A percentile compares a stretch with the other conserved stretches of the same genome.
Conservation (phyloP, 371 early-diverging fungal genomes). For the Mortierella sp. region DNA sequence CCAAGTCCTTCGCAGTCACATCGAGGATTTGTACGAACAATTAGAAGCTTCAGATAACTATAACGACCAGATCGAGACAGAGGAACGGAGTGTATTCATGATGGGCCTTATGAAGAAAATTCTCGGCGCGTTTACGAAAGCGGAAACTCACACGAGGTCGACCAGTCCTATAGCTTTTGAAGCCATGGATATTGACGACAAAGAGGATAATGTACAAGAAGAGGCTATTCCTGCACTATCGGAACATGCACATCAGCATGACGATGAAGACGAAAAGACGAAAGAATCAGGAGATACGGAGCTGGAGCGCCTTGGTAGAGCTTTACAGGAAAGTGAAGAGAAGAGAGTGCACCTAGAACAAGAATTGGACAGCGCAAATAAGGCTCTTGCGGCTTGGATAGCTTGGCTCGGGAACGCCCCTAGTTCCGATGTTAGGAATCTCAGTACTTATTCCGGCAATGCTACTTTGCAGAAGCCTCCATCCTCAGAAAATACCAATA, state of each 20-base stretch:
- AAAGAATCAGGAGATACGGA: not conserved
- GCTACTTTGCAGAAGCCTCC: not conserved
- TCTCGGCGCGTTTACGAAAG: not conserved
- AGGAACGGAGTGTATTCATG: slow-evolving; percentile 65
- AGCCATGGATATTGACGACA: not conserved
- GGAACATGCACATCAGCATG: not conserved
- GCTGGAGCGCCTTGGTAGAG: not conserved
- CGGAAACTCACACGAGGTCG: slow-evolving; percentile 8
- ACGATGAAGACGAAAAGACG: not conserved
- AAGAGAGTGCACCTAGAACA: not conserved
- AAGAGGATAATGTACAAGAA: not conserved
- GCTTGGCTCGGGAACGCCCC: slow-evolving; percentile 18
- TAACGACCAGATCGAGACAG: slow-evolving; percentile 66
- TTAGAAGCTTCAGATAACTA: slow-evolving; percentile 70
- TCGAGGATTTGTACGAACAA: slow-evolving; percentile 66
- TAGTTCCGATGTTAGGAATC: not conserved
- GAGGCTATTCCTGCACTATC: not conserved
- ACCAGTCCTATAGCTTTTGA: not conserved
- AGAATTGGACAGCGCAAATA: slow-evolving; percentile 8
- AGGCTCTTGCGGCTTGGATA: slow-evolving; percentile 5
- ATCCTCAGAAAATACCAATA: not conserved
- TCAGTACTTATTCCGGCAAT: not conserved
- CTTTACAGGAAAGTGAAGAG: slow-evolving; percentile 4
- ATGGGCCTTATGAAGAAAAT: slow-evolving; percentile 46
- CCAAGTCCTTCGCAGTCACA: slow-evolving; percentile 38